These are phyloP conservation scores for Adansonia digitata DNA, from an alignment of 345 rosid genomes.

Conservation along the genomic window DNA sequence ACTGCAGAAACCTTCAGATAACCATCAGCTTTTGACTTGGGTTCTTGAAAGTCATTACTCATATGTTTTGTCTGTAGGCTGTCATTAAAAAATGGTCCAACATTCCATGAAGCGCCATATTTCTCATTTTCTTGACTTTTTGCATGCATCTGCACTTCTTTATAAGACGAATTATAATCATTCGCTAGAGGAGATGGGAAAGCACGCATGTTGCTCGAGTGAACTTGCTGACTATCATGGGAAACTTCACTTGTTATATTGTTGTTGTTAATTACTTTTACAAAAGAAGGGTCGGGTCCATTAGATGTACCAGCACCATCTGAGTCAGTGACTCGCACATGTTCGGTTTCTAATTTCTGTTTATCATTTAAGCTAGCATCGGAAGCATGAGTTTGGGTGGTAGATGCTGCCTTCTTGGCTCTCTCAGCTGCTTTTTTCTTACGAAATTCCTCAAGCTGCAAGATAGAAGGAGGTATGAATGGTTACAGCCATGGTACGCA, in stretches of 20 bases:
- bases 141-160: slow-evolving; percentile 24
- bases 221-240: slow-evolving; percentile 26
- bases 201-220: slow-evolving; percentile 22
- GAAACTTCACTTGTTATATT: slow-evolving; percentile 12
- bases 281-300: slow-evolving; percentile 28
- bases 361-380: slow-evolving; percentile 31
- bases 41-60: slow-evolving; percentile 29
- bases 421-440: slow-evolving; percentile 89
- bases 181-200: slow-evolving; percentile 20
- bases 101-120: slow-evolving; percentile 31
- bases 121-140: slow-evolving; percentile 28
- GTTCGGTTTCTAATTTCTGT: slow-evolving; percentile 33
- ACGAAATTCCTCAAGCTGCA: slow-evolving; percentile 94
- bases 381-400: slow-evolving; percentile 33
- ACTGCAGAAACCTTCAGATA: slow-evolving; percentile 23
- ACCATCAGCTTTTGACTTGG: slow-evolving; percentile 32
- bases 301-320: slow-evolving; percentile 49
- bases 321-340: slow-evolving; percentile 30
- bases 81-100: slow-evolving; percentile 24
- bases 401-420: slow-evolving; percentile 57
- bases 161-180: slow-evolving; percentile 30
- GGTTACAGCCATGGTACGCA: background rate
- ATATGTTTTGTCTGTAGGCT: slow-evolving; percentile 31
- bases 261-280: slow-evolving; percentile 13
- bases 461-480: background rate